phyloP scores from a whole-genome alignment of 139 green algal species.

The Tetraselmis chui region DNA sequence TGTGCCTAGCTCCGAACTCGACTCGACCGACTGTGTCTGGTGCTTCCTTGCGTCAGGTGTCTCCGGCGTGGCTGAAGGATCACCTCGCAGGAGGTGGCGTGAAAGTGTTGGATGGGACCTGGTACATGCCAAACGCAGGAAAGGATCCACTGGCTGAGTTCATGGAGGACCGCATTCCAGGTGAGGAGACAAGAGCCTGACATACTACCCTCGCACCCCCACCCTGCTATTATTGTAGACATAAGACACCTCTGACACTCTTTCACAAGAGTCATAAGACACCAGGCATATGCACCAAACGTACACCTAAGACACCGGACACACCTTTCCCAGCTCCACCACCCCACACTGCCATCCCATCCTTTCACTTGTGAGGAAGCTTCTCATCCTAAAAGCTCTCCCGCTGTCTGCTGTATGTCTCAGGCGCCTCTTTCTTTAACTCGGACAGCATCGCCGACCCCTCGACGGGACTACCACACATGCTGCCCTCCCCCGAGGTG shows the following conservation, averaged over 20 bases:
- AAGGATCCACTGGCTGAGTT: constrained; percentile 51
- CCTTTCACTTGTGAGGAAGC: not conserved
- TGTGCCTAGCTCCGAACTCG: too few relatives aligned
- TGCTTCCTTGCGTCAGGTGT: constrained; percentile 17
- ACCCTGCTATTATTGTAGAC: too few relatives aligned
- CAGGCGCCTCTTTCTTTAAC: constrained; percentile 14
- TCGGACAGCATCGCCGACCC: constrained; percentile 22
- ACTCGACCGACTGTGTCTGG: not conserved
- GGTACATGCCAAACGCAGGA: constrained; percentile 59
- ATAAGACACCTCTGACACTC: too few relatives aligned
- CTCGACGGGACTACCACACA: constrained; percentile 59
- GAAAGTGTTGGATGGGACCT: constrained; percentile 64
- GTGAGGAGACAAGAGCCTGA: constrained; percentile 58
- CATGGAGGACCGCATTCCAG: constrained; percentile 54
- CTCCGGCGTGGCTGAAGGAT: constrained; percentile 43
- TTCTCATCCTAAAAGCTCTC: not conserved
- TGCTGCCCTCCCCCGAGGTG: constrained; percentile 53
- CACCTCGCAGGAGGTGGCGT: constrained; percentile 18
- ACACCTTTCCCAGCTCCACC: not conserved
- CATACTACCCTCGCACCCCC: too few relatives aligned
- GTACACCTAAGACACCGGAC: not conserved
- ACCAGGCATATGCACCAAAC: not conserved
- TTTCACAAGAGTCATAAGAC: constrained; percentile 16
- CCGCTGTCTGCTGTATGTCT: too few relatives aligned
- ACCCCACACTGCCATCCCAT: constrained; percentile 2